Evolutionary conservation across 768 basidiomycete species (phyloP).

Genomic region (Kwoniella heveanensis): DNA sequence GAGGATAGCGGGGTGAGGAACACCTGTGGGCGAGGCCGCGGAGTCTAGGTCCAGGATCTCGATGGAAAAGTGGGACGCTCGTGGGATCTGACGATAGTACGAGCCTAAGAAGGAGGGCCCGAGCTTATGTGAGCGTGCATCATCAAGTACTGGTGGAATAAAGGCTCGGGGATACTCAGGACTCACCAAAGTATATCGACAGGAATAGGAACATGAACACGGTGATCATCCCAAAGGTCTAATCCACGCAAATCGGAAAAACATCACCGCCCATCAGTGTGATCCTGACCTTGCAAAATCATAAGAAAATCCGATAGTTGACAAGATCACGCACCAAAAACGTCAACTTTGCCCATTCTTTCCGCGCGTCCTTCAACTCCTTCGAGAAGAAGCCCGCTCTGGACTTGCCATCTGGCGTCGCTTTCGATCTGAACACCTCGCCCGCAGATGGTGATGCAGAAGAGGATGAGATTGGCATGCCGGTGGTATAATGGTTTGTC

Average conservation of each 20-base stretch:
- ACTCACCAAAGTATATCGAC: slow-evolving; percentile 50
- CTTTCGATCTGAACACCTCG: slow-evolving; percentile 21
- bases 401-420: slow-evolving; percentile 31
- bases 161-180: too few species aligned
- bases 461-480: too few species aligned
- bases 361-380: slow-evolving; percentile 34
- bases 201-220: slow-evolving; percentile 41
- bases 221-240: slow-evolving; percentile 38
- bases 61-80: slow-evolving; percentile 48
- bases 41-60: slow-evolving; percentile 55
- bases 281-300: too few species aligned
- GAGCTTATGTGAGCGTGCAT: too few species aligned
- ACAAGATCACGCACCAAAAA: slow-evolving; percentile 28
- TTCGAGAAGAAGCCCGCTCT: slow-evolving; percentile 33
- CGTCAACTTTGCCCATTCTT: slow-evolving; percentile 39
- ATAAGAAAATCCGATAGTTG: not conserved
- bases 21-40: slow-evolving; percentile 32
- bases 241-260: not conserved
- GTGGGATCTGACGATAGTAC: slow-evolving; percentile 50
- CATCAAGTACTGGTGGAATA: too few species aligned
- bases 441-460: slow-evolving; percentile 12
- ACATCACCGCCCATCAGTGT: too few species aligned
- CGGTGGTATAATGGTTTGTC: too few species aligned
- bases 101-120: slow-evolving; percentile 29
- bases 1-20: slow-evolving; percentile 48